Percentiles rank a stretch among this genome's conserved stretches.
Conservation (phyloP, 495 filamentous ascomycete genomes). For the Penicillium soppii region DNA sequence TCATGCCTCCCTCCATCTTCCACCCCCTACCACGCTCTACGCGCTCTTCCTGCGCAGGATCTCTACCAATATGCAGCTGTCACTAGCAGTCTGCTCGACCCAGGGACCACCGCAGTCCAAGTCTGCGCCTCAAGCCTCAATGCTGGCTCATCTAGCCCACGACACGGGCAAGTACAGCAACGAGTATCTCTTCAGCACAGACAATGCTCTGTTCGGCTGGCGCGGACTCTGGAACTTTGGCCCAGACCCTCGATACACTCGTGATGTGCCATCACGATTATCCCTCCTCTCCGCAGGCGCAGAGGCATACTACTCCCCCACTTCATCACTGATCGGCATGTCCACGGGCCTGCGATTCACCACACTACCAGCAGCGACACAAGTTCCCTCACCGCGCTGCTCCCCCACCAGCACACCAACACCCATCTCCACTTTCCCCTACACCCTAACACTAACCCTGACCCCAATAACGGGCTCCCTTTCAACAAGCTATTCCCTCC, state of each 20-base stretch:
- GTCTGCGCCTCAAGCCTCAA: constrained; percentile 43
- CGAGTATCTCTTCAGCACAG: constrained; percentile 89
- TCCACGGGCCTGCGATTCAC: constrained; percentile 82
- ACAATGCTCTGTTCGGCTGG: constrained; percentile 83
- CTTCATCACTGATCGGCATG: constrained; percentile 87
- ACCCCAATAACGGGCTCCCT: constrained; percentile 93
- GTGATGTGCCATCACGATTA: constrained; percentile 20
- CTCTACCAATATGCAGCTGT: constrained; percentile 74
- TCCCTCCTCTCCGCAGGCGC: constrained; percentile 75
- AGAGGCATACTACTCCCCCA: constrained; percentile 88
- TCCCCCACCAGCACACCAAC: constrained; percentile 20
- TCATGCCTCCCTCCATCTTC: constrained; percentile 81
- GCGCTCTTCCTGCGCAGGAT: constrained; percentile 82
- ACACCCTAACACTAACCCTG: constrained; percentile 87
- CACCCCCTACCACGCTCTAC: constrained; percentile 81
- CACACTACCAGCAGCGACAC: constrained; percentile 82
- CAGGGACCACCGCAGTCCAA: constrained; percentile 46
- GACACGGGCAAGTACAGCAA: constrained; percentile 85
- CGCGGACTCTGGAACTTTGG: constrained; percentile 95
- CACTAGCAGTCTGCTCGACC: constrained; percentile 79
- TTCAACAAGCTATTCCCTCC: constrained; percentile 84
- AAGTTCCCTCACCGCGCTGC: constrained; percentile 38
- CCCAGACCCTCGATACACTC: constrained; percentile 61
- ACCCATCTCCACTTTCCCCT: constrained; percentile 62
- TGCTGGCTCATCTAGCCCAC: constrained; percentile 79